Conservation (phyloP, 768 basidiomycete species). For the Russula earlei region DNA sequence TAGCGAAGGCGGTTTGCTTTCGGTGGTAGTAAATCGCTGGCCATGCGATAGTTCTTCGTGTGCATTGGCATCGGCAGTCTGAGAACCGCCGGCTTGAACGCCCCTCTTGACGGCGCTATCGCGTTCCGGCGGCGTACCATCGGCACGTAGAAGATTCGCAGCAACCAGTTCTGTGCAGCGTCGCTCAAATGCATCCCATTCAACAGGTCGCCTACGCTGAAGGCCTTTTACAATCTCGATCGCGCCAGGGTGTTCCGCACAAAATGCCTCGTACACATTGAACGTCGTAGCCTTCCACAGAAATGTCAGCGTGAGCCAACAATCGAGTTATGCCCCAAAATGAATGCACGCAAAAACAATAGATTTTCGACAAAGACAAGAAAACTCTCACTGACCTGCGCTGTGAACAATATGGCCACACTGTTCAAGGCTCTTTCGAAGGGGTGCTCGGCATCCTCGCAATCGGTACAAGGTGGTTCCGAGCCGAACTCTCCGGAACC, state of each 20-base stretch:
- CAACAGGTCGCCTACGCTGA: slow-evolving; percentile 49
- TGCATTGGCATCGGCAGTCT: not conserved
- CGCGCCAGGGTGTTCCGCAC: slow-evolving; percentile 79
- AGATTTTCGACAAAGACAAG: not conserved
- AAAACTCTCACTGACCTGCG: slow-evolving; percentile 10
- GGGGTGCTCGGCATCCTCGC: slow-evolving; percentile 1
- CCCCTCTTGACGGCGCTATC: not conserved
- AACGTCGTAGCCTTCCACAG: slow-evolving; percentile 57
- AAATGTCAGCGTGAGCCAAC: slow-evolving; percentile 13
- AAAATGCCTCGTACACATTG: slow-evolving; percentile 75
- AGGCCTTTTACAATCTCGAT: slow-evolving; percentile 61
- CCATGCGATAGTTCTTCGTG: not conserved
- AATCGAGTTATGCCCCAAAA: not conserved
- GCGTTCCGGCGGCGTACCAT: not conserved
- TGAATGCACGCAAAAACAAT: not conserved
- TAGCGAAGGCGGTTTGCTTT: not conserved
- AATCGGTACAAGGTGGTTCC: not conserved
- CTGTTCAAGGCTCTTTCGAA: slow-evolving; percentile 10
- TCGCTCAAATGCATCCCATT: slow-evolving; percentile 82
- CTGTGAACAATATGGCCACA: slow-evolving; percentile 5
- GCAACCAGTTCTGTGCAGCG: slow-evolving; percentile 54
- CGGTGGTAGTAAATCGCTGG: not conserved
- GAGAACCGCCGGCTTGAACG: not conserved
- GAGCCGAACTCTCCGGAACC: not conserved
- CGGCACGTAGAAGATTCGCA: slow-evolving; percentile 17